phyloP scores from a whole-genome alignment of 345 rosid genomes.

The Ailanthus altissimus region DNA sequence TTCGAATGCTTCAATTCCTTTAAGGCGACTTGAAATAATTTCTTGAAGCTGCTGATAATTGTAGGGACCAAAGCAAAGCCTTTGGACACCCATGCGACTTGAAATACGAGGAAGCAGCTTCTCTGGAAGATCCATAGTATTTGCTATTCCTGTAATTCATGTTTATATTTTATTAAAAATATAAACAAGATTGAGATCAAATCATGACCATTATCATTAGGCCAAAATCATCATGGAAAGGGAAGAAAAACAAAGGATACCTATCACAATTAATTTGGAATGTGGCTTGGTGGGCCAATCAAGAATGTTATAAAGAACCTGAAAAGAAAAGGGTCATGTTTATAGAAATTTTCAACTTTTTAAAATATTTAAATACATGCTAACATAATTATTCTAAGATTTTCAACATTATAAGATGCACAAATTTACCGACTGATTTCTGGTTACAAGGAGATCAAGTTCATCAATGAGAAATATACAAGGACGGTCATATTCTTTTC shows the following conservation, averaged over 20 bases:
- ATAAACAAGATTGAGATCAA: not conserved
- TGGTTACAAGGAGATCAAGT: conserved; percentile 92
- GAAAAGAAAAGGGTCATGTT: conserved; percentile 20
- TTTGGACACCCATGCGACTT: conserved; percentile 93
- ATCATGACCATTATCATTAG: not conserved
- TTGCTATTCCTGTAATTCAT: conserved; percentile 73
- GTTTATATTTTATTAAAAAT: not conserved
- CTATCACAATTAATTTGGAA: conserved; percentile 83
- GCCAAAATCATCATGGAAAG: not conserved
- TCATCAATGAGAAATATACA: conserved; percentile 96
- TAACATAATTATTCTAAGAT: conserved; percentile 1
- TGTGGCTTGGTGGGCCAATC: conserved; percentile 94
- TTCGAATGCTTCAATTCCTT: conserved; percentile 83
- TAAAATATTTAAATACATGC: not conserved
- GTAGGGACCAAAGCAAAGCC: conserved; percentile 96
- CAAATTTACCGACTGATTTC: conserved; percentile 80
- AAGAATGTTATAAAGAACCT: conserved; percentile 86
- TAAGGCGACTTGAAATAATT: conserved; percentile 78
- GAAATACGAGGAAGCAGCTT: conserved; percentile 97
- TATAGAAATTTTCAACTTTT: not conserved
- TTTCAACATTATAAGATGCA: conserved; percentile 19
- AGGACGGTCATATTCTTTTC: conserved; percentile 66
- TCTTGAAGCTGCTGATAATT: conserved; percentile 91
- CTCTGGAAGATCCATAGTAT: conserved; percentile 99
- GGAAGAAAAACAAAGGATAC: conserved; percentile 31